These are phyloP conservation scores for Withania somnifera DNA, from an alignment of 305 asterid species.

Conservation along the genomic window DNA sequence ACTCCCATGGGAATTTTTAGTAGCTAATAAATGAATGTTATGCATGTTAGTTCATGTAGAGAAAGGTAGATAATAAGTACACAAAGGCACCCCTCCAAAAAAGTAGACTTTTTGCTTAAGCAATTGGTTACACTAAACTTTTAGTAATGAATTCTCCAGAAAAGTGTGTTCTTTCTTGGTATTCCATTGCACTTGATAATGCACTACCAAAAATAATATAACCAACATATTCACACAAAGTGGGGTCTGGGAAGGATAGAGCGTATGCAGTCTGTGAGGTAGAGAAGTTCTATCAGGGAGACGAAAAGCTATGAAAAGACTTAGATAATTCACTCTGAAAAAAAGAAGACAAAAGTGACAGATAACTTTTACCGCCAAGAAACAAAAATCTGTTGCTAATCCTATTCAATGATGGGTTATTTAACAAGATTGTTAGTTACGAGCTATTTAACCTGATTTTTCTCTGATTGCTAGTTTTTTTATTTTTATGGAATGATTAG, in stretches of 20 bases:
- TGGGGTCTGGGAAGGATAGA: no score
- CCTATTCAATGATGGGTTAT: no score
- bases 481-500: not conserved
- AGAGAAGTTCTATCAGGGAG: no score
- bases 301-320: no score
- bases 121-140: not conserved
- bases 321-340: no score
- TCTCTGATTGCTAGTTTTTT: not conserved
- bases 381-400: not conserved
- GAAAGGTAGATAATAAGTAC: not conserved
- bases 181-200: not conserved
- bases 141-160: not conserved
- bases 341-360: no score
- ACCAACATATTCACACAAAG: no score
- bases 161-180: not conserved
- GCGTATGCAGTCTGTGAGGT: no score
- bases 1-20: conserved; percentile 6
- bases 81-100: not conserved
- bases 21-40: not conserved
- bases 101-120: not conserved
- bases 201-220: no score
- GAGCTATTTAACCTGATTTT: not conserved
- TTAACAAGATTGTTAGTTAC: not conserved
- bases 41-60: not conserved
- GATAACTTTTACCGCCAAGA: not conserved